These are phyloP conservation scores for Huiozyma naganishii DNA, from an alignment of 805 yeast genomes.

Conservation along the genomic window DNA sequence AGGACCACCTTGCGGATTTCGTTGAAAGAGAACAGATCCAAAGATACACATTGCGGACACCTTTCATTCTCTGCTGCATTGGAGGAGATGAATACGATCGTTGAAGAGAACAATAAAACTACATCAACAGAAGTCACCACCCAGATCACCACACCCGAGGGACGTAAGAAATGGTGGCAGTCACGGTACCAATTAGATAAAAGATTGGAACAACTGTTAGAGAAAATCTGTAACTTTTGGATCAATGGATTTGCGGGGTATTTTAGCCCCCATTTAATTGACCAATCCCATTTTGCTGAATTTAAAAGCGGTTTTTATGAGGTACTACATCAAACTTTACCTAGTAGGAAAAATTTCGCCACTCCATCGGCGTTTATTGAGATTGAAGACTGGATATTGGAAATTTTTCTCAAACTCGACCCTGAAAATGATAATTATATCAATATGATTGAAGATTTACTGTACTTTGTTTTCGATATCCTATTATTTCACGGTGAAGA, in stretches of 20 bases:
- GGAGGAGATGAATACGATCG: conserved; percentile 39
- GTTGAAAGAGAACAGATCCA: conserved; percentile 36
- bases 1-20: conserved; percentile 53
- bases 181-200: conserved; percentile 52
- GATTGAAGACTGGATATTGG: conserved; percentile 37
- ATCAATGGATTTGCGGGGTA: conserved; percentile 67
- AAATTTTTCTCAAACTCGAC: conserved; percentile 42
- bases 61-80: conserved; percentile 38
- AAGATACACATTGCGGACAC: conserved; percentile 34
- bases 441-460: conserved; percentile 48
- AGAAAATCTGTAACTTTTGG: conserved; percentile 53
- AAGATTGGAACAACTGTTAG: conserved; percentile 41
- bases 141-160: conserved; percentile 42
- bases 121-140: conserved; percentile 46
- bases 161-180: conserved; percentile 71
- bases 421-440: conserved; percentile 11
- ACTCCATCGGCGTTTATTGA: conserved; percentile 21
- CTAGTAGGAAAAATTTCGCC: conserved; percentile 33
- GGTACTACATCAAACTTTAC: conserved; percentile 36
- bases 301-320: conserved; percentile 32
- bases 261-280: conserved; percentile 32
- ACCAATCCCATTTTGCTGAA: conserved; percentile 15
- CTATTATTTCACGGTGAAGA: conserved; percentile 52
- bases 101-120: conserved; percentile 49
- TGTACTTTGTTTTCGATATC: conserved; percentile 51